Conservation (phyloP, 768 basidiomycete genomes). For the Termitomyces sp. region DNA sequence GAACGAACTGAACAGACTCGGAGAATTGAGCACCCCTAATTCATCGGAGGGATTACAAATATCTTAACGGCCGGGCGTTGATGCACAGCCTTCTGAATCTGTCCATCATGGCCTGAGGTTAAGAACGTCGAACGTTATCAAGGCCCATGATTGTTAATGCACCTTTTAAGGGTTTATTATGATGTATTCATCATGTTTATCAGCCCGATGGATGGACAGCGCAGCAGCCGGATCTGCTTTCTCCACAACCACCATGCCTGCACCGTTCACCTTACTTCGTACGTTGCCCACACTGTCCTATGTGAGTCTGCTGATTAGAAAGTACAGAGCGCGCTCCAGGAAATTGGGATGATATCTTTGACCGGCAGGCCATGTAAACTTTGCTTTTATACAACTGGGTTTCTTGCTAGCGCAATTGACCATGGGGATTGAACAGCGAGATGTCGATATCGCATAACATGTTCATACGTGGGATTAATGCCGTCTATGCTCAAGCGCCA, state of each 20-base stretch:
- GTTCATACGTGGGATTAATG: slow-evolving; percentile 26
- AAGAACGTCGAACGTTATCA: too few relatives aligned
- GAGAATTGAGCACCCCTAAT: too few relatives aligned
- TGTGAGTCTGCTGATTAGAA: neutral
- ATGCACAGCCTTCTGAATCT: too few relatives aligned
- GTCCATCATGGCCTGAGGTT: too few relatives aligned
- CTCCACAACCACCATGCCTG: slow-evolving; percentile 1
- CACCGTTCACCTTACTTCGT: slow-evolving; percentile 5
- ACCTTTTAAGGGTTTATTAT: too few relatives aligned
- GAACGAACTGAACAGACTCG: too few relatives aligned
- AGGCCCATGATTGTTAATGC: too few relatives aligned
- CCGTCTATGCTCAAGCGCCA: slow-evolving; percentile 21
- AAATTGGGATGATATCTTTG: slow-evolving; percentile 23
- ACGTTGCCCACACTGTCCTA: neutral
- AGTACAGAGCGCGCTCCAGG: slow-evolving; percentile 16
- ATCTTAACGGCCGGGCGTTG: too few relatives aligned
- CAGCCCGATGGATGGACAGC: too few relatives aligned
- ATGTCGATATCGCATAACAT: slow-evolving; percentile 27
- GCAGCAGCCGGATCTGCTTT: neutral
- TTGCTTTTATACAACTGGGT: neutral
- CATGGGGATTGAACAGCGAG: slow-evolving; percentile 13
- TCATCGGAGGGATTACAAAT: too few relatives aligned
- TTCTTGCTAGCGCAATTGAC: neutral
- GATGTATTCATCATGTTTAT: too few relatives aligned
- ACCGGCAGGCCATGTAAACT: slow-evolving; percentile 24